Evolutionary conservation across 2,329 filamentous ascomycete species (phyloP), one percentile per base, ranked within the genome.

Genomic region (Tolypocladium guangdongense): DNA sequence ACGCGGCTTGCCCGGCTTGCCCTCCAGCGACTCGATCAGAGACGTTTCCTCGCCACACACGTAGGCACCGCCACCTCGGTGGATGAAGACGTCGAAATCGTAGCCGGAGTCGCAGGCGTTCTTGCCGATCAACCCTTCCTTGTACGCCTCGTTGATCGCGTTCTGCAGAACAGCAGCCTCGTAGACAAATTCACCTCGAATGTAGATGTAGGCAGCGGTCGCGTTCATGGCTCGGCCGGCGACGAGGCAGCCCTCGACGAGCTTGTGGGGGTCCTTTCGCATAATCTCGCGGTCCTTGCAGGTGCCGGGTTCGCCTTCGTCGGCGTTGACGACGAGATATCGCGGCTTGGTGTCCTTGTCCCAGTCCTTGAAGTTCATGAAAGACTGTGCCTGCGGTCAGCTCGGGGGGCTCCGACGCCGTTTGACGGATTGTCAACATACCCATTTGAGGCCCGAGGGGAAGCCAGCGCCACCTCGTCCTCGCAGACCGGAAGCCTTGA

Each of bases 331-430:
- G 57, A 99, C 92, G 53, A 99, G 79, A 69, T 99, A 99, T 66
- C 93, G 86, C 60, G 93, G 93, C 75, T 95, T 95, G 64, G 74
- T 87, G 71, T 97, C 93, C 76, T 99, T 95, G 66, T 99, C 92
- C 93, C 93, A 99, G 65, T 90, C 93, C 76, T 96, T 96, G 80
- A 92, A 91, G 80, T 99, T 99, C 93, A 99, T 99, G 74, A 99
- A 99, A 50, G 91, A 96, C 90, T 95, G 66, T 12, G 7, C 36
- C 22, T n/a, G 10, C 18, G n/a, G 47, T 55, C 20, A 52, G 46
- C 41, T n/a, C 33, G 8, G 33, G 12, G 11, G 16, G 16, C 11
- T 4, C n/a, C 10, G 7, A 32, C 22, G 18, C 22, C 11, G 27
- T 4, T 33, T 27, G 16, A n/a, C 30, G 5, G 3, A 12, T 4